Base-by-base conservation (phyloP, 176 grass and related monocot genomes). In the Triticum monococcum region DNA sequence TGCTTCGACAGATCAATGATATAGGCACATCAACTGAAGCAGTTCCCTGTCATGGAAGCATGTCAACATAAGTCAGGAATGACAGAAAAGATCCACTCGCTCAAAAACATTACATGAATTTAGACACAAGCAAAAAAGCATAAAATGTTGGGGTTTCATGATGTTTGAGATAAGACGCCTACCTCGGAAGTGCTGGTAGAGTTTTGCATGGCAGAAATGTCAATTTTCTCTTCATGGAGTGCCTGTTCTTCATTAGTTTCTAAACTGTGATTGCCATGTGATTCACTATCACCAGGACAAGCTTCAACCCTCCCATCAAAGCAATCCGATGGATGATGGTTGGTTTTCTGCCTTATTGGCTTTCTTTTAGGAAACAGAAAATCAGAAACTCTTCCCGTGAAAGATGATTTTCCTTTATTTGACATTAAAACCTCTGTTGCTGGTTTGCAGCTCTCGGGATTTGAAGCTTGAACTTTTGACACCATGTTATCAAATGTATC, bases 331-430 rank as follows among this genome's bases (percentile, higher is more conserved):
- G 84, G 48, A 79, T 72, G 68, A 68, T 84, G 13, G 72, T 5
- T 17, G 11, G 38, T 31, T 83, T 84, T 89, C 54, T 84, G 84
- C 88, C 86, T 87, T 76, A 25, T 75, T 63, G 54, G 40, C 30
- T 78, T 99, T 81, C 79, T 85, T 90, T 28, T 94, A 70, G 88
- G 79, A 40, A 94, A 96, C 77, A 99, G 83, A 85, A 98, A 88
- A 71, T 77, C 79, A 31, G 96, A 98, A 84, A 98, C 86, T 91
- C 88, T 98, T 75, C 72, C 92, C 75, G 80, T 91, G 41, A 94
- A 94, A 92, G 28, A 90, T 85, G 78, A 80, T 56, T 92, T 93
- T 38, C 45, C 89, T 71, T 93, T 90, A 80, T 91, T 81, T 84
- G 89, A 33, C 60, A 73, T 23, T 43, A 79, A 38, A 73, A 78